phyloP scores from a whole-genome alignment of 208 protist species.

The Trypanosoma rangeli region DNA sequence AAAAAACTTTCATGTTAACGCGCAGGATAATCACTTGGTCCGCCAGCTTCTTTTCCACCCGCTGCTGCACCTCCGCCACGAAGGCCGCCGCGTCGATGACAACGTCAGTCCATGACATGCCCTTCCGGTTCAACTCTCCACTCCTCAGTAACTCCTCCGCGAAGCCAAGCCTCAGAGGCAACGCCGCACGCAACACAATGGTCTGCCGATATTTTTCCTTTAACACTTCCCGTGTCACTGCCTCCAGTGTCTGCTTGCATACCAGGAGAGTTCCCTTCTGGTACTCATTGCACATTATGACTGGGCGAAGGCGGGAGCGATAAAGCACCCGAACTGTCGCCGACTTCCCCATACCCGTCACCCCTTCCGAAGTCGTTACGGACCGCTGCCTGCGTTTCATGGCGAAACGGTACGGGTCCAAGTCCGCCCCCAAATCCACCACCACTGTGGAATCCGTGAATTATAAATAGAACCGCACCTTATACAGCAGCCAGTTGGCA shows the following conservation, averaged over 20 bases:
- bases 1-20: constrained; percentile 9
- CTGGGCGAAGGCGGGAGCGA: constrained; percentile 18
- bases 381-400: background rate
- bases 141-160: constrained; percentile 63
- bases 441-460: constrained; percentile 43
- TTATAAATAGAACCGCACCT: constrained; percentile 69
- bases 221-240: constrained; percentile 40
- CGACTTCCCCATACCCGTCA: background rate
- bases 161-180: constrained; percentile 16
- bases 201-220: constrained; percentile 32
- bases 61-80: constrained; percentile 13
- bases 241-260: constrained; percentile 53
- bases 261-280: constrained; percentile 48
- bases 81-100: constrained; percentile 19
- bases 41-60: constrained; percentile 19
- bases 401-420: constrained; percentile 63
- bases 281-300: constrained; percentile 52
- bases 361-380: background rate
- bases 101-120: constrained; percentile 15
- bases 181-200: constrained; percentile 34
- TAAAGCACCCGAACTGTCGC: constrained; percentile 8
- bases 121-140: constrained; percentile 37
- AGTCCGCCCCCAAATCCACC: constrained; percentile 42
- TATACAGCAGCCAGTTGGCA: constrained; percentile 59
- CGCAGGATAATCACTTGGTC: constrained; percentile 30